Conservation (phyloP, 768 basidiomycete genomes). For the Boletus tomentosulus region DNA sequence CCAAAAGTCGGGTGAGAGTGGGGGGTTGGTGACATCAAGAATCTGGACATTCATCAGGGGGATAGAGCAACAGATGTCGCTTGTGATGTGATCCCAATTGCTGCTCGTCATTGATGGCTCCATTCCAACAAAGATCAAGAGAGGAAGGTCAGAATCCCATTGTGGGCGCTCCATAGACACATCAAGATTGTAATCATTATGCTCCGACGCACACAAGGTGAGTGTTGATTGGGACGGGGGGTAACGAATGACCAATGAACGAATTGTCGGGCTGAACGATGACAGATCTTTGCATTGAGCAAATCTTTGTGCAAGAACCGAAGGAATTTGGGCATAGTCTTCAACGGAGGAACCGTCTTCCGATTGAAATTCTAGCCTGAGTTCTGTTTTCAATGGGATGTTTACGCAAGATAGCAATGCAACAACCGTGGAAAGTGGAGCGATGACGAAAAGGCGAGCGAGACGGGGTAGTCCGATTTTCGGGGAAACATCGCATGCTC, state of each 20-base stretch:
- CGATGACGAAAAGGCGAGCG: not conserved
- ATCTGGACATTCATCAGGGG: not conserved
- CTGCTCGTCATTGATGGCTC: not conserved
- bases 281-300: too few species aligned
- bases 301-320: too few species aligned
- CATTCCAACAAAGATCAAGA: not conserved
- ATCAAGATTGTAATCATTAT: too few species aligned
- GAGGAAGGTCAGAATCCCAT: not conserved
- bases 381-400: not conserved
- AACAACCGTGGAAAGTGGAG: constrained; percentile 4
- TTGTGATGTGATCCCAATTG: not conserved
- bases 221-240: too few species aligned
- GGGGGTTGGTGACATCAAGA: not conserved
- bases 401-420: constrained; percentile 3
- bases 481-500: too few species aligned
- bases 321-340: too few species aligned
- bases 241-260: not conserved
- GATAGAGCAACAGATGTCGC: not conserved
- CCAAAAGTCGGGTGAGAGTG: constrained; percentile 1
- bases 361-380: too few species aligned
- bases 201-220: too few species aligned
- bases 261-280: too few species aligned
- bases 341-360: too few species aligned
- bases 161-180: too few species aligned
- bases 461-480: constrained; percentile 1